phyloP scores from a whole-genome alignment of 2,329 filamentous ascomycete species.

The Trichoderma breve region DNA sequence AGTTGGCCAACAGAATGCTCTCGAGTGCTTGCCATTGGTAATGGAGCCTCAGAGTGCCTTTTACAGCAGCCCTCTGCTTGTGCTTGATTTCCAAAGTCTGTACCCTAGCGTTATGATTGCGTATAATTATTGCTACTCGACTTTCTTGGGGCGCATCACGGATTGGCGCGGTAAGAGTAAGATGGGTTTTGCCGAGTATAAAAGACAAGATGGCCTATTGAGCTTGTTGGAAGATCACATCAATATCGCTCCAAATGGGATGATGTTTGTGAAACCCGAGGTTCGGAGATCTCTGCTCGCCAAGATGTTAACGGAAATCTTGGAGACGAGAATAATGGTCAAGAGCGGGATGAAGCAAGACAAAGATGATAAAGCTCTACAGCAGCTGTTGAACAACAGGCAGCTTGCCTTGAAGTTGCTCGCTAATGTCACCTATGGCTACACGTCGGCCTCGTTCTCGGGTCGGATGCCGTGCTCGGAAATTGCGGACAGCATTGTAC shows the following conservation, averaged over 20 bases:
- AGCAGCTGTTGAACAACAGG: slow-evolving; percentile 86
- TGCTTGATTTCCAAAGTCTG: slow-evolving; percentile 92
- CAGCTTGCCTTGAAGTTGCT: slow-evolving; percentile 93
- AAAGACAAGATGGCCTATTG: slow-evolving; percentile 70
- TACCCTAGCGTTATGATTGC: slow-evolving; percentile 99
- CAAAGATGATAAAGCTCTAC: slow-evolving; percentile 80
- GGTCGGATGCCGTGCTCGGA: slow-evolving; percentile 97
- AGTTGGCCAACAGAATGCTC: slow-evolving; percentile 87
- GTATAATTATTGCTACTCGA: slow-evolving; percentile 99
- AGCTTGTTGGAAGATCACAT: slow-evolving; percentile 79
- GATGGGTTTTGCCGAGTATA: slow-evolving; percentile 90
- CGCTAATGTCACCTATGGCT: slow-evolving; percentile 98
- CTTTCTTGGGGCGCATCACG: slow-evolving; percentile 81
- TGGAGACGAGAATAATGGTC: slow-evolving; percentile 96
- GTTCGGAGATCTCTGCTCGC: slow-evolving; percentile 88
- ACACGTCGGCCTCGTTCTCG: slow-evolving; percentile 94
- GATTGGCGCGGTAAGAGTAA: slow-evolving; percentile 90
- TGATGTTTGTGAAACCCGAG: slow-evolving; percentile 86
- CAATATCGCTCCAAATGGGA: slow-evolving; percentile 92
- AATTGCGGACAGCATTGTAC: slow-evolving; percentile 96
- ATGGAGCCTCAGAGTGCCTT: slow-evolving; percentile 98
- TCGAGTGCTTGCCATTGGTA: slow-evolving; percentile 90
- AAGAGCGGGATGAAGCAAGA: slow-evolving; percentile 95
- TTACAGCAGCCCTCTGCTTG: slow-evolving; percentile 83
- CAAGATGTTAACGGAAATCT: slow-evolving; percentile 93